These are phyloP conservation scores for Hortaea werneckii DNA, from an alignment of 2,329 filamentous ascomycete species.

Conservation along the genomic window DNA sequence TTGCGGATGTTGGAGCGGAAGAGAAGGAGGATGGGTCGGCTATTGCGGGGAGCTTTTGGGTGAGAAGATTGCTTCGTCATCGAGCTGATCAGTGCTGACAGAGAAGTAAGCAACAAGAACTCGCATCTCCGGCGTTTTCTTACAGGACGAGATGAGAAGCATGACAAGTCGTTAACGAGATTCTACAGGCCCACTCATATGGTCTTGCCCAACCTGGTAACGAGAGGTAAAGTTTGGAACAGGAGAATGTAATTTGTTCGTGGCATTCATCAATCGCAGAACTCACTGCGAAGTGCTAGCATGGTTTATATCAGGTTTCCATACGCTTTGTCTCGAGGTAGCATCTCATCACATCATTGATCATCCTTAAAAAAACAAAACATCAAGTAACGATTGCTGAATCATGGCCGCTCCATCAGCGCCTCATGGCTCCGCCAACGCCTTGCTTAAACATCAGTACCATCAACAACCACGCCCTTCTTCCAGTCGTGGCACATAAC, in stretches of 20 bases:
- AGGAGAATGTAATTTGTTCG: background rate
- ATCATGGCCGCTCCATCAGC: background rate
- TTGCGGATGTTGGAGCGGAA: background rate
- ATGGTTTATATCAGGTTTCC: background rate
- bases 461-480: slow-evolving; percentile 76
- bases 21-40: background rate
- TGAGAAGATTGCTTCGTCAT: background rate
- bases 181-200: too few relatives aligned
- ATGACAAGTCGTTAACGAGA: too few relatives aligned
- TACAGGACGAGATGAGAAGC: too few relatives aligned
- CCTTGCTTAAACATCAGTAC: slow-evolving; percentile 60
- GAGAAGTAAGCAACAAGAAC: too few relatives aligned
- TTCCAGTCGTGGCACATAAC: slow-evolving; percentile 74
- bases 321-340: slow-evolving; percentile 15
- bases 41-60: background rate
- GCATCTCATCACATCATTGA: slow-evolving; percentile 9
- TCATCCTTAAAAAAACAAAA: background rate
- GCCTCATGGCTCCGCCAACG: background rate
- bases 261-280: background rate
- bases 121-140: too few relatives aligned
- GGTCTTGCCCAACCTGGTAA: too few relatives aligned
- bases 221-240: too few relatives aligned
- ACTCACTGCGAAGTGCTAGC: background rate
- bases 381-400: background rate
- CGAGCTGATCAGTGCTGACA: background rate